Conservation (phyloP, 108 stramenopile genomes). For the Nitzschia sp. region DNA sequence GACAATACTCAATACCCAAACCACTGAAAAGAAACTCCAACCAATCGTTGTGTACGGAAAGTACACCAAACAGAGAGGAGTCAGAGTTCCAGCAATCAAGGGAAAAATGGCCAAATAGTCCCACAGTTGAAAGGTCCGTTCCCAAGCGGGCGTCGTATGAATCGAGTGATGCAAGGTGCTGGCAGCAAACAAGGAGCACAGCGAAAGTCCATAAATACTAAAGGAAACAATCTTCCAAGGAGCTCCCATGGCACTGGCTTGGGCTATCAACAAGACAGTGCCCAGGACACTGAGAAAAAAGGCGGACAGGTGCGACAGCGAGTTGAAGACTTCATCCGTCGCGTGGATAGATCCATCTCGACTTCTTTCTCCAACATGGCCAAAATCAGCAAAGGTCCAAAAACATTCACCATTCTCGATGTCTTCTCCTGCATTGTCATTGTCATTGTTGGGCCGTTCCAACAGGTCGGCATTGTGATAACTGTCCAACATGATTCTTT, state of each 20-base stretch:
- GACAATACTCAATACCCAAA: slow-evolving; percentile 59
- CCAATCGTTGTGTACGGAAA: slow-evolving; percentile 63
- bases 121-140: slow-evolving; percentile 58
- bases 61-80: slow-evolving; percentile 75
- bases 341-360: slow-evolving; percentile 62
- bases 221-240: slow-evolving; percentile 81
- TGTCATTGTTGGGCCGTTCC: background rate
- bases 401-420: slow-evolving; percentile 1
- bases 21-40: slow-evolving; percentile 71
- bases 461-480: slow-evolving; percentile 1
- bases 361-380: slow-evolving; percentile 39
- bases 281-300: slow-evolving; percentile 58
- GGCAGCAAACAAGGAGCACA: slow-evolving; percentile 64
- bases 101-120: slow-evolving; percentile 84
- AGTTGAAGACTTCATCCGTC: slow-evolving; percentile 81
- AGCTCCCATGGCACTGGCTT: slow-evolving; percentile 34
- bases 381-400: slow-evolving; percentile 56
- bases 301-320: slow-evolving; percentile 65
- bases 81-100: slow-evolving; percentile 80
- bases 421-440: background rate
- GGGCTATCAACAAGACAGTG: slow-evolving; percentile 49
- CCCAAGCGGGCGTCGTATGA: slow-evolving; percentile 42
- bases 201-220: slow-evolving; percentile 57
- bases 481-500: background rate
- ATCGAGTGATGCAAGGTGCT: slow-evolving; percentile 74